A percentile compares a stretch with the other conserved stretches of the same genome.
These are phyloP conservation scores for Monosporozyma servazzii DNA, from an alignment of 805 yeast species.

Conservation along the genomic window DNA sequence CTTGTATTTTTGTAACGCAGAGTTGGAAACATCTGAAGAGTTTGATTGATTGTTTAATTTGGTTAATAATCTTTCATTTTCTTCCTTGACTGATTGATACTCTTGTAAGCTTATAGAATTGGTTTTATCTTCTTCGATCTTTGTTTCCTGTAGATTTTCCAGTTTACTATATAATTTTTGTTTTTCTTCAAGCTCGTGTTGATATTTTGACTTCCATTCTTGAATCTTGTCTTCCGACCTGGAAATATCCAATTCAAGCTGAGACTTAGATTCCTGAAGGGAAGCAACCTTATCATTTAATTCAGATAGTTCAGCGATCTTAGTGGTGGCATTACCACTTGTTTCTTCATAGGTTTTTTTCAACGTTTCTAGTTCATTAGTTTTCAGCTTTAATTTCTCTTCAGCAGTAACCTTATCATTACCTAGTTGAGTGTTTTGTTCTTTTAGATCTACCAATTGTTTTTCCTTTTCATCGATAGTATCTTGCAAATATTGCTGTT, in stretches of 20 bases:
- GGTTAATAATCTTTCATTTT: slow-evolving; percentile 21
- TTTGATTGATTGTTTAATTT: slow-evolving; percentile 7
- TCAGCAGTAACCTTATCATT: slow-evolving; percentile 3
- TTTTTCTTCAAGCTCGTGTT: slow-evolving; percentile 11
- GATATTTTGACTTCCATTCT: slow-evolving; percentile 18
- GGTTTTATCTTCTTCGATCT: slow-evolving; percentile 26
- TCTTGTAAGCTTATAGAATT: slow-evolving; percentile 26
- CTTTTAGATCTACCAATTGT: neutral
- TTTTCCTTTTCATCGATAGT: slow-evolving; percentile 3
- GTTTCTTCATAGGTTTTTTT: slow-evolving; percentile 18
- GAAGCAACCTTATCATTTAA: slow-evolving; percentile 29
- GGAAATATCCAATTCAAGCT: slow-evolving; percentile 26
- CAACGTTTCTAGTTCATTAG: slow-evolving; percentile 14
- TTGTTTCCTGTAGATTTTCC: slow-evolving; percentile 23
- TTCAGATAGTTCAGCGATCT: slow-evolving; percentile 31
- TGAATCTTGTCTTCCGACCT: slow-evolving; percentile 26
- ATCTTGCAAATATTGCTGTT: neutral
- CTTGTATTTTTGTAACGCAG: slow-evolving; percentile 10
- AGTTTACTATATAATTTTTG: slow-evolving; percentile 17
- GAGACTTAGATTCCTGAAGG: slow-evolving; percentile 22
- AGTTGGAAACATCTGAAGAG: neutral
- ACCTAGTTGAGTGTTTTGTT: neutral
- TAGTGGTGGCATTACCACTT: slow-evolving; percentile 29
- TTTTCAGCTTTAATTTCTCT: neutral
- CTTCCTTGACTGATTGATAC: slow-evolving; percentile 19